Percentiles rank a stretch among this genome's conserved stretches.
Evolutionary conservation across 768 basidiomycete genomes (phyloP).

Genomic region (Mycena leptocephala): DNA sequence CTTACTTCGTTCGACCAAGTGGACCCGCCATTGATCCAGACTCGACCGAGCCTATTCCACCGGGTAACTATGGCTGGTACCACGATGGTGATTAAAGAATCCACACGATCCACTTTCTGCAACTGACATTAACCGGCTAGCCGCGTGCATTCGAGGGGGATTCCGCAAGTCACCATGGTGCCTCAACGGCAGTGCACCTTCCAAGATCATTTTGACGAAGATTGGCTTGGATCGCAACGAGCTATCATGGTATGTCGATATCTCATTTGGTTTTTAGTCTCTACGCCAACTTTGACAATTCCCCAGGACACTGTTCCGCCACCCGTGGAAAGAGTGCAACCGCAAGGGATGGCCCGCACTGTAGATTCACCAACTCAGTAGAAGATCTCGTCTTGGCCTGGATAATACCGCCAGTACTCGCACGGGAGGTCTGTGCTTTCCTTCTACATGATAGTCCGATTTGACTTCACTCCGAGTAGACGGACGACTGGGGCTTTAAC

Average conservation of each 20-base stretch:
- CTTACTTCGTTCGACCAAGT: neutral
- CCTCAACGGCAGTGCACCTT: no score
- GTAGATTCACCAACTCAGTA: neutral
- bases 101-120: no score
- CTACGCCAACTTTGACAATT: no score
- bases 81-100: neutral
- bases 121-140: no score
- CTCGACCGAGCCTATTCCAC: neutral
- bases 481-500: neutral
- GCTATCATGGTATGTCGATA: no score
- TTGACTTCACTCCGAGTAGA: no score
- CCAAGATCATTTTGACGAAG: no score
- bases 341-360: neutral
- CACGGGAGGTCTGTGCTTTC: neutral
- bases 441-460: no score
- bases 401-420: neutral
- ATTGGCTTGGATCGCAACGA: no score
- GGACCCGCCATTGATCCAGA: constrained; percentile 1
- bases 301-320: neutral
- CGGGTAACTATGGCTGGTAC: constrained; percentile 10
- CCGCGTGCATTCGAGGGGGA: no score
- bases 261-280: no score
- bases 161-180: no score
- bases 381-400: neutral
- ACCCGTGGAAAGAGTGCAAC: neutral